Conservation (phyloP, 257 asterid species). For the Cruciata laevipes region DNA sequence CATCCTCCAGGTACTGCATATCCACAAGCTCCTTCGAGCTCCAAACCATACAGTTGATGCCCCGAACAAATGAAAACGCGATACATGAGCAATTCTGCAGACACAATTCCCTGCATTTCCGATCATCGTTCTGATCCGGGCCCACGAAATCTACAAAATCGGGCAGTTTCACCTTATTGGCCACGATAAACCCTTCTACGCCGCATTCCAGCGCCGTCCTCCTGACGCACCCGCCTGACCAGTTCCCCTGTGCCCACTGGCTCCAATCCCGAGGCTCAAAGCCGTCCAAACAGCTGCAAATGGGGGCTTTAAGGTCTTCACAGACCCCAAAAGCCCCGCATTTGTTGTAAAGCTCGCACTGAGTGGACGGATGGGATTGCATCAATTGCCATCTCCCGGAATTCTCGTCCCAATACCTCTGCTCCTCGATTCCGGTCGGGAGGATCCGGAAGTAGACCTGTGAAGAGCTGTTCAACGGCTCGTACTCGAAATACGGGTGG, state of each 20-base stretch:
- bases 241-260: conserved; percentile 44
- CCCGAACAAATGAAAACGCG: conserved; percentile 49
- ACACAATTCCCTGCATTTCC: conserved; percentile 40
- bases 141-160: conserved; percentile 47
- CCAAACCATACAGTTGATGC: conserved; percentile 73
- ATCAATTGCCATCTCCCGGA: conserved; percentile 30
- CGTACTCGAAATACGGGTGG: conserved; percentile 27
- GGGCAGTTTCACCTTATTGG: conserved; percentile 51
- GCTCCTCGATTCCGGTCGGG: conserved; percentile 44
- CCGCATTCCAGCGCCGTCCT: conserved; percentile 33
- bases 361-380: conserved; percentile 38
- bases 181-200: conserved; percentile 33
- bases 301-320: conserved; percentile 7
- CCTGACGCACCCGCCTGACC: conserved; percentile 64
- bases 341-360: conserved; percentile 44
- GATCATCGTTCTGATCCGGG: not conserved
- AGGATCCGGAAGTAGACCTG: conserved; percentile 30
- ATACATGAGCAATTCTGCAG: conserved; percentile 56
- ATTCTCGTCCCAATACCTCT: conserved; percentile 36
- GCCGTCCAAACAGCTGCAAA: conserved; percentile 52
- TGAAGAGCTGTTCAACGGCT: conserved; percentile 23
- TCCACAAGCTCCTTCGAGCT: conserved; percentile 41
- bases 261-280: conserved; percentile 37
- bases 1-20: conserved; percentile 42
- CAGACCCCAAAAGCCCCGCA: conserved; percentile 68